Evolutionary conservation across 306 rosid species (phyloP), one percentile per base, ranked within the genome.

Genomic region (Cicer chorassanicum): DNA sequence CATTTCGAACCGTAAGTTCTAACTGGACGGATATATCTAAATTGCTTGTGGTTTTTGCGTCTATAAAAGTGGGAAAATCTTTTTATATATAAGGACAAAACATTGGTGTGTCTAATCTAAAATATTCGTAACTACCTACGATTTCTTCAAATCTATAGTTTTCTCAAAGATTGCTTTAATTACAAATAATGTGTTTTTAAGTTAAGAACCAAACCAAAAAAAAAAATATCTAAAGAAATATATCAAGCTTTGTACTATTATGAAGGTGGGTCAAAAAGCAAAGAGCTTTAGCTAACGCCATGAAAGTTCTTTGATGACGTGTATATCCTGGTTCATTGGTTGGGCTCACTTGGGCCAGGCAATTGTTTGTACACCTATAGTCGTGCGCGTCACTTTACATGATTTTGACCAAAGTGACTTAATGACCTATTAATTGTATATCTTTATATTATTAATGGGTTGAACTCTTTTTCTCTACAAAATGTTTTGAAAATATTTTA

Each of bases 391-490:
- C 34, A 24, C 55, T 19, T 41, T 69, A 10, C 14, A 11, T 54
- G 9, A 53, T 18, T 29, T 29, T 39, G 29, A 74, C 54, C 6
- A 40, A 15, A 64, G 18, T 46, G 8, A 45, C 29, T 9, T 6
- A 4, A 42, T 44, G 57, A 57, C 68, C 65, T 55, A 18, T 40
- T 4, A 19, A 40, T 4, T 41, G 8, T 13, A 21, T 43, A 41
- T 29, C 36, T 29, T 29, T 29, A 29, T 29, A 29, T 11, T 61
- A 62, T 49, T 39, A 63, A 41, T 63, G 79, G 70, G 48, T 41
- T 51, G 16, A 64, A 65, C 61, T 64, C 64, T 8, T 9, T 9
- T 50, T 21, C 24, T 53, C 15, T 6, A 39, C 6, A 39, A 48
- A 13, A 29, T 63, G 34, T 45, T 74, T 60, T 9, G 63, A 6